Evolutionary conservation across 2,329 filamentous ascomycete genomes (phyloP).

Genomic region (Lasiodiplodia sp.): DNA sequence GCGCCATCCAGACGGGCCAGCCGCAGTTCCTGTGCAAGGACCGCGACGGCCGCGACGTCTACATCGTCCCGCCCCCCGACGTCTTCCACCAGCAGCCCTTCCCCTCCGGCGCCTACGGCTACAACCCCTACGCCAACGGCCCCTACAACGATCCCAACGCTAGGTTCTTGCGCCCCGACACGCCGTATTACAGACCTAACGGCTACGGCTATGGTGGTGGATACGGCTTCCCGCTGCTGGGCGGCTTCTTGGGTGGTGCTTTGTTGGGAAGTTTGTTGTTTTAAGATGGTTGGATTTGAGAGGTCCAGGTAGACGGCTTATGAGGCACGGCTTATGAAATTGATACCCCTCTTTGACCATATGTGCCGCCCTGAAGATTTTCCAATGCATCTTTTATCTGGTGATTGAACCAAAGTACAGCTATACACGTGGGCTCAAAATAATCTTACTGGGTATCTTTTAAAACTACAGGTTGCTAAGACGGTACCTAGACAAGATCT

Average conservation of each 20-base stretch:
- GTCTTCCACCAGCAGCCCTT: conserved; percentile 23
- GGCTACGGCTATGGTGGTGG: conserved; percentile 50
- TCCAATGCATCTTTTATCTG: no score
- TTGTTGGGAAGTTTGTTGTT: conserved; percentile 24
- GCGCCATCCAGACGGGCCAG: conserved; percentile 61
- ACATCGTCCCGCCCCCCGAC: conserved; percentile 61
- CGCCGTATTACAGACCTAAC: conserved; percentile 54
- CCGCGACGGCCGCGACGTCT: conserved; percentile 62
- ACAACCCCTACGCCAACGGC: conserved; percentile 55
- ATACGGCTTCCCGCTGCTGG: conserved; percentile 44
- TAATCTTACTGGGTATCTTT: no score
- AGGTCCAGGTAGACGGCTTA: not conserved
- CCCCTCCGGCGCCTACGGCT: conserved; percentile 47
- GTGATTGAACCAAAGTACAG: no score
- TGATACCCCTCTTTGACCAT: not conserved
- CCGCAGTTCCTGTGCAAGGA: conserved; percentile 65
- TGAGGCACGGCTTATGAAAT: not conserved
- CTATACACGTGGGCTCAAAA: no score
- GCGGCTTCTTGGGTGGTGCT: conserved; percentile 38
- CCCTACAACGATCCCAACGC: conserved; percentile 58
- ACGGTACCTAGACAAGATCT: no score
- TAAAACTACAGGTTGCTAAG: no score
- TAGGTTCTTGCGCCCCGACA: conserved; percentile 57
- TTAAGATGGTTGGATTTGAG: not conserved
- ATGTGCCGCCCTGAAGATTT: no score